These are phyloP conservation scores for Colletotrichum coccodes DNA, from an alignment of 2,329 filamentous ascomycete species.

Conservation along the genomic window DNA sequence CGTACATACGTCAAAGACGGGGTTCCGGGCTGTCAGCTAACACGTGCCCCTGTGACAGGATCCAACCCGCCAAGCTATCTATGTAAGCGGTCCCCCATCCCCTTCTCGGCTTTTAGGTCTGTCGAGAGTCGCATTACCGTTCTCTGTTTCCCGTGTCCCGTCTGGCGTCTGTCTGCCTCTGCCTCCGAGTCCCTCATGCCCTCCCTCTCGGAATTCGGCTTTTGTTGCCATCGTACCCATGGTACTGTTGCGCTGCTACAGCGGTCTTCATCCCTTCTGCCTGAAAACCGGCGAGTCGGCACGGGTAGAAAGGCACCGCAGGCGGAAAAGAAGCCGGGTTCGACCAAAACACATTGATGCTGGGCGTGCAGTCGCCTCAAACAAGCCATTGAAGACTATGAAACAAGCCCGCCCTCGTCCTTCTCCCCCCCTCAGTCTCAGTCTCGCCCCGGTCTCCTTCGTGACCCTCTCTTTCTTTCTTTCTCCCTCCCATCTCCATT, in stretches of 20 bases:
- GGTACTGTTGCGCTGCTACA: neutral
- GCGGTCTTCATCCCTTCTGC: neutral
- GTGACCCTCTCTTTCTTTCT: neutral
- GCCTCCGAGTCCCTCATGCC: neutral
- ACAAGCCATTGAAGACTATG: constrained; percentile 24
- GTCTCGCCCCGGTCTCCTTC: neutral
- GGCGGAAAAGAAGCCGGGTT: neutral
- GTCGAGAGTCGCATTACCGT: neutral
- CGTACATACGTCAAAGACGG: neutral
- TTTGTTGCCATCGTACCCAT: neutral
- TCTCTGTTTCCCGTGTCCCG: neutral
- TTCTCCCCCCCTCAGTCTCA: neutral
- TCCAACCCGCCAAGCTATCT: neutral
- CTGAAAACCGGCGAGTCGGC: constrained; percentile 1
- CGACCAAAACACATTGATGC: constrained; percentile 11
- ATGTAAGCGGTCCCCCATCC: too few relatives aligned
- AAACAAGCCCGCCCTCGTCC: constrained; percentile 20
- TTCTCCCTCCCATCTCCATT: neutral
- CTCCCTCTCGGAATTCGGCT: constrained; percentile 22
- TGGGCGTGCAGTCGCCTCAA: constrained; percentile 31
- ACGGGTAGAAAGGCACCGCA: constrained; percentile 9
- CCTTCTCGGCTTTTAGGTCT: too few relatives aligned
- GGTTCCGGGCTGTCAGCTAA: neutral
- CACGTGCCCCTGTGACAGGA: neutral
- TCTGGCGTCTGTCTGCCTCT: neutral